Conservation (phyloP, 1,284 basidiomycete species). For the Athelia psychrophila region DNA sequence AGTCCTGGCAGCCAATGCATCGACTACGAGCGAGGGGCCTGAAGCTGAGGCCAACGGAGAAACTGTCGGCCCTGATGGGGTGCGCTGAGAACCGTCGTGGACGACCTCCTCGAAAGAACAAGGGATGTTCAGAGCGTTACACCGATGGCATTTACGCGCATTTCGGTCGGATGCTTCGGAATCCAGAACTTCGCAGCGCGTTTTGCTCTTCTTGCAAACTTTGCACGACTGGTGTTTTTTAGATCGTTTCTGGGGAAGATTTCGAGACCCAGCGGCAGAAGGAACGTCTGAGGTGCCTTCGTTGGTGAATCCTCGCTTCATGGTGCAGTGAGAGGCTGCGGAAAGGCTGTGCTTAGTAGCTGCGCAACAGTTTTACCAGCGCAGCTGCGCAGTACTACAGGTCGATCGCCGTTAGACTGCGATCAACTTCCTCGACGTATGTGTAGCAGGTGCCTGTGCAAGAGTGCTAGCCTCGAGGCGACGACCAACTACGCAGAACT, state of each 20-base stretch:
- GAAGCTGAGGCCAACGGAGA: neutral
- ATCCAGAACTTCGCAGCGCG: slow-evolving; percentile 23
- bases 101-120: slow-evolving; percentile 23
- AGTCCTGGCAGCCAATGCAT: neutral
- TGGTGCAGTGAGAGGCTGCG: too few species aligned
- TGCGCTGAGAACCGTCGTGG: slow-evolving; percentile 9
- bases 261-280: too few species aligned
- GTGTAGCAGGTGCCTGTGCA: too few species aligned
- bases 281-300: too few species aligned
- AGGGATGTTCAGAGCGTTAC: slow-evolving; percentile 21
- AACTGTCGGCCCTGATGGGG: slow-evolving; percentile 7
- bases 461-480: too few species aligned
- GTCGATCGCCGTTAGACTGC: too few species aligned
- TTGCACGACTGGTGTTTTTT: neutral
- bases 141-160: slow-evolving; percentile 21
- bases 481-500: too few species aligned
- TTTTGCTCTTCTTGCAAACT: slow-evolving; percentile 11
- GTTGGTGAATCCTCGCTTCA: too few species aligned
- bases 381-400: too few species aligned
- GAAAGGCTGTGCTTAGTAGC: too few species aligned
- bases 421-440: too few species aligned
- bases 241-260: neutral
- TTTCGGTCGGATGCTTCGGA: slow-evolving; percentile 2
- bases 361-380: too few species aligned
- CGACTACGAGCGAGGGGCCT: neutral